These are phyloP conservation scores for Polytolypa hystricis DNA, from an alignment of 2,329 filamentous ascomycete species.

Conservation along the genomic window DNA sequence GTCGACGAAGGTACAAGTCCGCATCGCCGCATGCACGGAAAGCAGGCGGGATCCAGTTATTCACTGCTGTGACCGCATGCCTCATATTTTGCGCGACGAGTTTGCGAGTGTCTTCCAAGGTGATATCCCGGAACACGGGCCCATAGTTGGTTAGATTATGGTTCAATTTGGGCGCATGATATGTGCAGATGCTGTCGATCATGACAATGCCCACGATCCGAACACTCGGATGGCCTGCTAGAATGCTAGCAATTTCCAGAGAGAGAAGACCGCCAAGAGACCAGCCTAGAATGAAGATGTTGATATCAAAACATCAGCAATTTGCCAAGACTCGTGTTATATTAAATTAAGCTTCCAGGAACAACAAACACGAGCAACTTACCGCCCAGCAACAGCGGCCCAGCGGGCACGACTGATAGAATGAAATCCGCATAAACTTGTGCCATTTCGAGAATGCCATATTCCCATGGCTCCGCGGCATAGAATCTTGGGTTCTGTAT, in stretches of 20 bases:
- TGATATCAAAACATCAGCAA: neutral
- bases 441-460: constrained; percentile 47
- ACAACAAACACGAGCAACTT: neutral
- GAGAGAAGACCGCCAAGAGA: constrained; percentile 15
- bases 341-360: neutral
- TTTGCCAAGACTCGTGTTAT: neutral
- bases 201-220: constrained; percentile 14
- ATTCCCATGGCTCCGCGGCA: constrained; percentile 38
- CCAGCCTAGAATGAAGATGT: constrained; percentile 11
- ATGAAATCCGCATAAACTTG: constrained; percentile 40
- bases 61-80: constrained; percentile 8
- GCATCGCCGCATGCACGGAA: constrained; percentile 9
- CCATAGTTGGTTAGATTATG: constrained; percentile 6
- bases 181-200: constrained; percentile 14
- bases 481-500: constrained; percentile 46
- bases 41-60: constrained; percentile 10
- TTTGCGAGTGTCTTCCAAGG: constrained; percentile 9
- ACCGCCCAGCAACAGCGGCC: constrained; percentile 14
- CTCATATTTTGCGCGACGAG: constrained; percentile 9
- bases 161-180: neutral
- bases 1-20: constrained; percentile 2
- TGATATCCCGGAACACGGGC: constrained; percentile 6
- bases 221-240: constrained; percentile 8
- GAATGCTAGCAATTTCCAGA: constrained; percentile 13
- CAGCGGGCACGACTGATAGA: constrained; percentile 15